Evolutionary conservation across 495 filamentous ascomycete genomes (phyloP), one percentile per base, ranked within the genome.

Genomic region (Cryomyces minteri): DNA sequence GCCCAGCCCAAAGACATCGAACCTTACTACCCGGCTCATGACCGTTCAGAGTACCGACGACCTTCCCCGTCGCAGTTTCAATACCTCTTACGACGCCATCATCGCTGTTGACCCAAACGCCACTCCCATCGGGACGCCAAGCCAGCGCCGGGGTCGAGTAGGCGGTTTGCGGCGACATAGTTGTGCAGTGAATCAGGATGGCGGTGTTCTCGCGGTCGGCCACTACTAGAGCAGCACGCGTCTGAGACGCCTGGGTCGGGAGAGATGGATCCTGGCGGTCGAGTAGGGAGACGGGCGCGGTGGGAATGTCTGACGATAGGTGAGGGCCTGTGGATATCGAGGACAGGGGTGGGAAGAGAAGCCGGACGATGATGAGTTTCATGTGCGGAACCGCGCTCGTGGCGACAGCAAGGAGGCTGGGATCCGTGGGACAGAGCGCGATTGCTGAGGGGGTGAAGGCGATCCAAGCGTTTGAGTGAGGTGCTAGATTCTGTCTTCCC

Each of bases 51-150:
- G 48, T 62, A 14, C 56, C 51, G 33, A 70, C 56, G 4, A 79
- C 57, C 59, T 73, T 82, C 12, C 79, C 79, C 1, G 67, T 76
- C 48, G 58, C 71, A 2, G 64, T 65, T 56, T 83, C 79, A 32
- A 83, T 56, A 4, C 79, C 79, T 12, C 79, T 63, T 46, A 82
- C 63, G 10, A 72, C 58, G 0, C 79, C 79, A 59, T 83, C 79
- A 53, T 83, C 79, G 7, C 73, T 73, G 58, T 79, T 82, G 1
- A 82, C 76, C 72, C 74, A 83, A 5, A 83, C 56, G 1, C 79
- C 79, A 30, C 62, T 69, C 0, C 76, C 77, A 53, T 76, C 66
- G 4, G 77, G 77, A 41, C 79, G 60, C 79, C 79, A 83, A 6
- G 63, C 70, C 7, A 81, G 58, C 48, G 71, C 68, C 18, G 79